Evolutionary conservation across 371 early-diverging fungal genomes (phyloP).

Genomic region (Mortierella sp.): DNA sequence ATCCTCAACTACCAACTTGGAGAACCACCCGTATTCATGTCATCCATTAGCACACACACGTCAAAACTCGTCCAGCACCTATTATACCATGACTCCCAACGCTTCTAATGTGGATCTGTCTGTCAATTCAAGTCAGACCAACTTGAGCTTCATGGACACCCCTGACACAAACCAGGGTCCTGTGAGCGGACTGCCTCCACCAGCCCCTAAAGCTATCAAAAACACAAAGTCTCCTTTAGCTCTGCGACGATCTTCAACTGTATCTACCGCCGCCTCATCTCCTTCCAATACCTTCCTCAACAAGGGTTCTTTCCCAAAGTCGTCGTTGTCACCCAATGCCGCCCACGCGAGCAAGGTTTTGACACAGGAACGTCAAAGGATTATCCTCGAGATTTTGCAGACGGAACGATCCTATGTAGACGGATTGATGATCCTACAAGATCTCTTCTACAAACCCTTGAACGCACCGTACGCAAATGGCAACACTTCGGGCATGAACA

Average conservation of each 20-base stretch:
- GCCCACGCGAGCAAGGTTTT: conserved; percentile 34
- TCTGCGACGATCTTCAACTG: conserved; percentile 34
- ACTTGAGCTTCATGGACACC: conserved; percentile 11
- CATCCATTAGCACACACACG: conserved; percentile 24
- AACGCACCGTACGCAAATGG: conserved; percentile 33
- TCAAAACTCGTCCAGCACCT: conserved; percentile 35
- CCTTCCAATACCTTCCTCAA: conserved; percentile 21
- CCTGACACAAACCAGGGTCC: conserved; percentile 6
- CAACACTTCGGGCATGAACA: conserved; percentile 33
- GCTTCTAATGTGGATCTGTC: conserved; percentile 43
- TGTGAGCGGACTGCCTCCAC: conserved; percentile 7
- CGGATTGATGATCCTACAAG: conserved; percentile 70
- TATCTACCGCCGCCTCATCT: conserved; percentile 23
- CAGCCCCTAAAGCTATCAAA: conserved; percentile 29
- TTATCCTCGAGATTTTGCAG: conserved; percentile 75
- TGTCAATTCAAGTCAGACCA: conserved; percentile 10
- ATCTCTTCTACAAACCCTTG: conserved; percentile 56
- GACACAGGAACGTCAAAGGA: conserved; percentile 58
- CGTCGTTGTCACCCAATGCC: conserved; percentile 25
- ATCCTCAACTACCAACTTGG: conserved; percentile 40
- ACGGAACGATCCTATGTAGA: conserved; percentile 84
- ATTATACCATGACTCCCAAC: conserved; percentile 41
- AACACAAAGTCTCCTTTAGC: conserved; percentile 45
- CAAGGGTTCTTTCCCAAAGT: conserved; percentile 37
- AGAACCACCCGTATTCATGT: conserved; percentile 11